These are phyloP conservation scores for Trypanosoma lewisi DNA, from an alignment of 208 protist genomes.

Conservation along the genomic window DNA sequence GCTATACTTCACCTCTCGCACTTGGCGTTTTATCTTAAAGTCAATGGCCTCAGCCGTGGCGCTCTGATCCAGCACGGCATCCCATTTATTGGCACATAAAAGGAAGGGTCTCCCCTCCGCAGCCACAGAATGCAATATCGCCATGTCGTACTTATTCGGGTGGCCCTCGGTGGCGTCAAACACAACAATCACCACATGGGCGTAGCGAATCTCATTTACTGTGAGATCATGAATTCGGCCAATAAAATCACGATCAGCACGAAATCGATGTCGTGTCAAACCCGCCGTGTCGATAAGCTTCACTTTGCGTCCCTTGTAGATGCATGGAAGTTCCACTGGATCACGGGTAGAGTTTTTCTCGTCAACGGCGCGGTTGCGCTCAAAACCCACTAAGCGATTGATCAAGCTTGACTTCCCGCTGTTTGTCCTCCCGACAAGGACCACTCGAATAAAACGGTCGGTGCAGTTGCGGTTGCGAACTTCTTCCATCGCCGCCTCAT, in stretches of 20 bases:
- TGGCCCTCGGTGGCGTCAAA: slow-evolving; percentile 92
- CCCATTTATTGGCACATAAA: slow-evolving; percentile 92
- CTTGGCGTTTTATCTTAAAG: slow-evolving; percentile 91
- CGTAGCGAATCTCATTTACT: slow-evolving; percentile 78
- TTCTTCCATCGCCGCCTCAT: slow-evolving; percentile 86
- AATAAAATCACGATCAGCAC: slow-evolving; percentile 81
- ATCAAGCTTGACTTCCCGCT: slow-evolving; percentile 93
- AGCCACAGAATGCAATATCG: slow-evolving; percentile 80
- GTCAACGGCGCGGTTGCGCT: slow-evolving; percentile 78
- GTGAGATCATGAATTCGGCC: slow-evolving; percentile 74
- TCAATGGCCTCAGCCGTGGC: slow-evolving; percentile 91
- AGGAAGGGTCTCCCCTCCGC: slow-evolving; percentile 86
- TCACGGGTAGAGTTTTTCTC: slow-evolving; percentile 91
- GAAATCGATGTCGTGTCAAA: slow-evolving; percentile 67
- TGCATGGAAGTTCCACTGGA: slow-evolving; percentile 82
- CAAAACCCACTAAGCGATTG: slow-evolving; percentile 92
- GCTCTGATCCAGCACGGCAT: slow-evolving; percentile 85
- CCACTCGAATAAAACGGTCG: slow-evolving; percentile 86
- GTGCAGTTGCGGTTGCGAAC: slow-evolving; percentile 82
- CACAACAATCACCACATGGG: slow-evolving; percentile 86
- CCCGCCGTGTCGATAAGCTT: slow-evolving; percentile 91
- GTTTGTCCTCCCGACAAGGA: slow-evolving; percentile 91
- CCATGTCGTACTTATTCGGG: slow-evolving; percentile 92
- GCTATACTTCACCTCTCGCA: slow-evolving; percentile 88
- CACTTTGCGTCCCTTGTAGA: slow-evolving; percentile 87